Evolutionary conservation across 306 rosid genomes (phyloP).

Genomic region (Prunus mume): DNA sequence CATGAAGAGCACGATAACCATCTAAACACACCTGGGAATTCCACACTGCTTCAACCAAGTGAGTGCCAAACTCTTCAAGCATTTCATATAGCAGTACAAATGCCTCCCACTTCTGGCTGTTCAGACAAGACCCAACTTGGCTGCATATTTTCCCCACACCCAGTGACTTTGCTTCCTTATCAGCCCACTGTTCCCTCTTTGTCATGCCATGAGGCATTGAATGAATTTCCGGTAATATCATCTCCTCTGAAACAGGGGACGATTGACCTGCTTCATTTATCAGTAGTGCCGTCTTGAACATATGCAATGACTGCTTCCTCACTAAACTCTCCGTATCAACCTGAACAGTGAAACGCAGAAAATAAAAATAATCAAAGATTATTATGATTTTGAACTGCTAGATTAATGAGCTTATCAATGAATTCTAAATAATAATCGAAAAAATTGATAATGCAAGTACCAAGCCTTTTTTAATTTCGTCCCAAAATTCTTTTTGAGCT

Average conservation of each 20-base stretch:
- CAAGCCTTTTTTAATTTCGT: constrained; percentile 79
- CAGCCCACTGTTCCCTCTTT: constrained; percentile 81
- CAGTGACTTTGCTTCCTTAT: constrained; percentile 80
- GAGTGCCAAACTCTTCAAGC: constrained; percentile 98
- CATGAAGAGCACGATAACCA: constrained; percentile 1
- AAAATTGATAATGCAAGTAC: constrained; percentile 41
- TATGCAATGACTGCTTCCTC: constrained; percentile 83
- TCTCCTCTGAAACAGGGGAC: constrained; percentile 28
- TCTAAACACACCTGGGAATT: constrained; percentile 67
- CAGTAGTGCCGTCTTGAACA: constrained; percentile 55
- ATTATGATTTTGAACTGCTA: constrained; percentile 26
- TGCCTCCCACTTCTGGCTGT: constrained; percentile 74
- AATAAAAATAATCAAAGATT: neutral
- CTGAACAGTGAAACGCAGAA: constrained; percentile 36
- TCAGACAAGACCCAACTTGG: constrained; percentile 37
- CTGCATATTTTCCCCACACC: constrained; percentile 69
- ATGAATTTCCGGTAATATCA: constrained; percentile 15
- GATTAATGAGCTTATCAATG: constrained; percentile 15
- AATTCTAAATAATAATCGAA: neutral
- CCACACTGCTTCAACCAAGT: constrained; percentile 99
- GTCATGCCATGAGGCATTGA: constrained; percentile 49
- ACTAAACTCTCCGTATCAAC: constrained; percentile 81
- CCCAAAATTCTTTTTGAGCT: constrained; percentile 74
- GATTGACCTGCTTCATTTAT: constrained; percentile 32
- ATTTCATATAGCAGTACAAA: constrained; percentile 85